These are phyloP conservation scores for Aphanocladium album DNA, from an alignment of 2,329 filamentous ascomycete species.

Conservation along the genomic window DNA sequence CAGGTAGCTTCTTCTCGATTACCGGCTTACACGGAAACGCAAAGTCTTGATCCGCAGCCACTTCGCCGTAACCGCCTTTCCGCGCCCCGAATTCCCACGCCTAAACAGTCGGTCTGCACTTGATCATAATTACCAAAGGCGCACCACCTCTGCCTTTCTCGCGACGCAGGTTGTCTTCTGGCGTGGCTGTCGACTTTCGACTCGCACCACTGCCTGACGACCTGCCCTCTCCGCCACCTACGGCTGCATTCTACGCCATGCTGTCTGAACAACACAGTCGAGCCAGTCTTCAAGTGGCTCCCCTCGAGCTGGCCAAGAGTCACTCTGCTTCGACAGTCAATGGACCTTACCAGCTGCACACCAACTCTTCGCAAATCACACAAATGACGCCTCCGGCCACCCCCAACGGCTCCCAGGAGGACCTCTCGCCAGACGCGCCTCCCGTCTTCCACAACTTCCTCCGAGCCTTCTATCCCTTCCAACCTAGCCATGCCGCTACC, in stretches of 20 bases:
- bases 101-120: background rate
- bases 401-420: constrained; percentile 63
- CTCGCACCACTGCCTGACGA: constrained; percentile 13
- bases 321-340: constrained; percentile 23
- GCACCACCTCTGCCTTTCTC: background rate
- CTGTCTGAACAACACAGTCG: constrained; percentile 38
- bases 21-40: background rate
- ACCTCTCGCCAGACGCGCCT: constrained; percentile 43
- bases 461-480: constrained; percentile 88
- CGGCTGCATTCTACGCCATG: constrained; percentile 7
- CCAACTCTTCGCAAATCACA: constrained; percentile 39
- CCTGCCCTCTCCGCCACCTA: background rate
- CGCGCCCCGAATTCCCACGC: background rate
- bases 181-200: constrained; percentile 12
- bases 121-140: background rate
- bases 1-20: background rate
- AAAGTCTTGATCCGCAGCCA: background rate
- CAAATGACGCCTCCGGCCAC: constrained; percentile 76
- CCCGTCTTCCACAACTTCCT: constrained; percentile 90
- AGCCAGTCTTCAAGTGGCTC: constrained; percentile 58
- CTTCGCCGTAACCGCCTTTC: background rate
- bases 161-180: constrained; percentile 8
- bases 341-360: constrained; percentile 25
- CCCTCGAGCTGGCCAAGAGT: constrained; percentile 48
- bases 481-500: constrained; percentile 69